Conservation (phyloP, 495 filamentous ascomycete genomes). For the Tuber aestivum region DNA sequence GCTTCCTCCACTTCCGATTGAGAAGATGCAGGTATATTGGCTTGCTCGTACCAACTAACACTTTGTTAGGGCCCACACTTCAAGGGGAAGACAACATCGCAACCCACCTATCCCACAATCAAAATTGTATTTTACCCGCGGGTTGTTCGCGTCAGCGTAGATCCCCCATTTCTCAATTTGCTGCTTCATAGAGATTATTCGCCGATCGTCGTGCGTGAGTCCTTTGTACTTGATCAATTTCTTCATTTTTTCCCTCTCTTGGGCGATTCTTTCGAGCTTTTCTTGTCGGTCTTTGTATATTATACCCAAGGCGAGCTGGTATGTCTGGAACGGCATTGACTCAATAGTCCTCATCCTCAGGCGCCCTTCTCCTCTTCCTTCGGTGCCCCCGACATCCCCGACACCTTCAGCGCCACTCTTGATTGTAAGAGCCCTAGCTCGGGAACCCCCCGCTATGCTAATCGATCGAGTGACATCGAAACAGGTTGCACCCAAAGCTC, state of each 20-base stretch:
- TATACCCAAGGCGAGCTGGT: slow-evolving; percentile 87
- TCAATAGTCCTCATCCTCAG: slow-evolving; percentile 56
- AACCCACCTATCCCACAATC: slow-evolving; percentile 80
- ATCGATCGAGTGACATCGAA: slow-evolving; percentile 45
- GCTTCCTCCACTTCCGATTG: slow-evolving; percentile 77
- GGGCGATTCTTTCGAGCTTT: slow-evolving; percentile 64
- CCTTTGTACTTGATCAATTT: slow-evolving; percentile 52
- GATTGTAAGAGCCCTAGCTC: slow-evolving; percentile 12
- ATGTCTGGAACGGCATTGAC: slow-evolving; percentile 88
- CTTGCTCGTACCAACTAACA: slow-evolving; percentile 64
- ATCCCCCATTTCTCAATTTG: slow-evolving; percentile 80
- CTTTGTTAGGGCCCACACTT: background rate
- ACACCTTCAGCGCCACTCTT: slow-evolving; percentile 37
- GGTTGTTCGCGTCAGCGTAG: slow-evolving; percentile 90
- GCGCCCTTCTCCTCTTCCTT: slow-evolving; percentile 44
- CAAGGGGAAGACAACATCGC: background rate
- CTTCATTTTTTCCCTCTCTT: slow-evolving; percentile 56
- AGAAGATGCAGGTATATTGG: slow-evolving; percentile 92
- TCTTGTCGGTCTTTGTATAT: slow-evolving; percentile 72
- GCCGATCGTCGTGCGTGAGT: slow-evolving; percentile 57
- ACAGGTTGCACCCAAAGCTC: slow-evolving; percentile 42
- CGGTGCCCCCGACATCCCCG: slow-evolving; percentile 42
- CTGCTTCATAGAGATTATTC: slow-evolving; percentile 62
- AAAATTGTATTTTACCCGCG: slow-evolving; percentile 85
- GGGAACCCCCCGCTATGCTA: slow-evolving; percentile 42